Percentiles rank a stretch among this genome's conserved stretches.
phyloP scores from a whole-genome alignment of 1,284 basidiomycete species.

The Butyriboletus appendiculatus region DNA sequence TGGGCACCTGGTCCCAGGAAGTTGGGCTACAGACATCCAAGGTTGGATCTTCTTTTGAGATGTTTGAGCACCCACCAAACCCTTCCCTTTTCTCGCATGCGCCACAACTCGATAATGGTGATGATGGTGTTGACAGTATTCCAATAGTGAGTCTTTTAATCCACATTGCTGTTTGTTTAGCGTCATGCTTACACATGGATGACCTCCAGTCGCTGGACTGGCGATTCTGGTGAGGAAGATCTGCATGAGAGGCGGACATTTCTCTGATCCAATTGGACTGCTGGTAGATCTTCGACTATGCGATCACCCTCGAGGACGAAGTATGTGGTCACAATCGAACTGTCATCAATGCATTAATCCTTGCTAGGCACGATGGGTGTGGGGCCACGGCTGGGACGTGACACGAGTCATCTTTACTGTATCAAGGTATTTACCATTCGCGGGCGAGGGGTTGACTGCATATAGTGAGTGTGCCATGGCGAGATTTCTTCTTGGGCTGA shows the following conservation, averaged over 20 bases:
- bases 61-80: neutral
- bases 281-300: constrained; percentile 18
- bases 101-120: neutral
- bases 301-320: constrained; percentile 21
- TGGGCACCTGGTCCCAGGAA: neutral
- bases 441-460: constrained; percentile 11
- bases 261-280: neutral
- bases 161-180: neutral
- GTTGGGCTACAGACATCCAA: constrained; percentile 18
- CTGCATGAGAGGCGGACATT: too few relatives aligned
- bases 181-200: neutral
- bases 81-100: neutral
- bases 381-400: constrained; percentile 15
- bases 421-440: constrained; percentile 25
- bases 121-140: constrained; percentile 7
- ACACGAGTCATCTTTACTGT: constrained; percentile 17
- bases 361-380: constrained; percentile 17
- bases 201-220: constrained; percentile 10
- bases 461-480: constrained; percentile 9
- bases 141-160: constrained; percentile 12
- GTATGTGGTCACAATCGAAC: neutral
- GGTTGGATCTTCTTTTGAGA: neutral
- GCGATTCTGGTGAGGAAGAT: constrained; percentile 12
- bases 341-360: neutral
- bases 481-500: neutral